Percentiles rank a stretch among this genome's conserved stretches.
Evolutionary conservation across 2,329 filamentous ascomycete genomes (phyloP).

Genomic region (Scedosporium apiospermum): DNA sequence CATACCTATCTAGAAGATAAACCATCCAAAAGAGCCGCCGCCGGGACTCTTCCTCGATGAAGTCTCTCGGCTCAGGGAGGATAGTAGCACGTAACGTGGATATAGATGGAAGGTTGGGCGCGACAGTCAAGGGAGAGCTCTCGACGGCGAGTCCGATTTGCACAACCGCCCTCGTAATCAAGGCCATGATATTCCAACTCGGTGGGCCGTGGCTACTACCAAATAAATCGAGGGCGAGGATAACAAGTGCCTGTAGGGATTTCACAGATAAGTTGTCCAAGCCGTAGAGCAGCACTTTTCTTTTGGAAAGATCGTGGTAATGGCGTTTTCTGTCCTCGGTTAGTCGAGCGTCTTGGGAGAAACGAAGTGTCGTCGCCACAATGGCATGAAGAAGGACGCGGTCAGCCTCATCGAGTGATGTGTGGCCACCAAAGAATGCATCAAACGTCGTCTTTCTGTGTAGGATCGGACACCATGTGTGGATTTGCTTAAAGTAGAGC

Average conservation of each 20-base stretch:
- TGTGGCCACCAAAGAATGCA: conserved; percentile 62
- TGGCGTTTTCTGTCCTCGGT: conserved; percentile 63
- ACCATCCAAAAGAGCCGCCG: conserved; percentile 90
- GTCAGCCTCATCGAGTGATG: conserved; percentile 70
- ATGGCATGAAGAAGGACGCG: conserved; percentile 79
- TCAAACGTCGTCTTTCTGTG: conserved; percentile 76
- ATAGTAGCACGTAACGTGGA: conserved; percentile 82
- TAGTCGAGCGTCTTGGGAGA: conserved; percentile 67
- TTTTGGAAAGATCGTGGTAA: conserved; percentile 74
- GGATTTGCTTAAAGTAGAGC: conserved; percentile 71
- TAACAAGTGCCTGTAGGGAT: conserved; percentile 76
- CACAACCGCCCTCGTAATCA: conserved; percentile 82
- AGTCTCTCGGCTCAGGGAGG: conserved; percentile 71
- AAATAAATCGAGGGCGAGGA: conserved; percentile 74
- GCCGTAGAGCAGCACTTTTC: conserved; percentile 77
- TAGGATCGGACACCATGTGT: conserved; percentile 83
- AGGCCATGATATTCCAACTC: conserved; percentile 82
- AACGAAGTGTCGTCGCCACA: conserved; percentile 77
- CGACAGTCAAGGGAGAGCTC: conserved; percentile 66
- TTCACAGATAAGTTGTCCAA: conserved; percentile 86
- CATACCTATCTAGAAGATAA: conserved; percentile 81
- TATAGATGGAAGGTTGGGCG: conserved; percentile 74
- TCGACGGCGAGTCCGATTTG: conserved; percentile 82
- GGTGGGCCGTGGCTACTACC: conserved; percentile 84
- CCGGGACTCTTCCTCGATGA: conserved; percentile 81